Percentiles rank a stretch among this genome's conserved stretches.
phyloP scores from a whole-genome alignment of 805 yeast species.

The Saccharomyces jurei region DNA sequence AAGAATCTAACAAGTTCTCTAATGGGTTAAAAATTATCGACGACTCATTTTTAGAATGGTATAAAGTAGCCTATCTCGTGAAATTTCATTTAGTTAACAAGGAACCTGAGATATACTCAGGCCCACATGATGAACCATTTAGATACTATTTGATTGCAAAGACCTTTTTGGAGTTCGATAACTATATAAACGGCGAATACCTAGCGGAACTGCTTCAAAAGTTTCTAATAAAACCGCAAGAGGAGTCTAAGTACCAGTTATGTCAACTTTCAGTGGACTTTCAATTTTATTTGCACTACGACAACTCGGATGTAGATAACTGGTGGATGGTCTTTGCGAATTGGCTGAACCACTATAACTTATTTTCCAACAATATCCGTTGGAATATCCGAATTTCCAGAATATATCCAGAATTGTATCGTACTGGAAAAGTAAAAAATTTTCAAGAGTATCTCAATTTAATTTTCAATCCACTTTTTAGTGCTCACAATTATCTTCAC shows the following conservation, averaged over 20 bases:
- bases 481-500: slow-evolving; percentile 25
- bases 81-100: slow-evolving; percentile 19
- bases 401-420: slow-evolving; percentile 22
- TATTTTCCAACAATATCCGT: slow-evolving; percentile 34
- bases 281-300: slow-evolving; percentile 10
- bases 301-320: slow-evolving; percentile 4
- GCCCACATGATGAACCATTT: slow-evolving; percentile 15
- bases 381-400: slow-evolving; percentile 34
- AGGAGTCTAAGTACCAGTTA: slow-evolving; percentile 34
- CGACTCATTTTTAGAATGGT: slow-evolving; percentile 23
- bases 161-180: slow-evolving; percentile 33
- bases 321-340: slow-evolving; percentile 32
- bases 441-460: slow-evolving; percentile 30
- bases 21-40: slow-evolving; percentile 27
- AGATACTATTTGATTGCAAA: slow-evolving; percentile 26
- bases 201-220: slow-evolving; percentile 28
- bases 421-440: slow-evolving; percentile 13
- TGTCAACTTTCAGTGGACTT: slow-evolving; percentile 34
- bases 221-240: slow-evolving; percentile 28
- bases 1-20: slow-evolving; percentile 2
- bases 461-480: slow-evolving; percentile 30
- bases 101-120: slow-evolving; percentile 9
- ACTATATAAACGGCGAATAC: slow-evolving; percentile 33
- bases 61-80: slow-evolving; percentile 17
- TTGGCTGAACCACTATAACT: slow-evolving; percentile 32